Percentiles rank a stretch among this genome's conserved stretches.
These are phyloP conservation scores for Eimeria acervulina DNA, from an alignment of 169 alveolate species.

Conservation along the genomic window DNA sequence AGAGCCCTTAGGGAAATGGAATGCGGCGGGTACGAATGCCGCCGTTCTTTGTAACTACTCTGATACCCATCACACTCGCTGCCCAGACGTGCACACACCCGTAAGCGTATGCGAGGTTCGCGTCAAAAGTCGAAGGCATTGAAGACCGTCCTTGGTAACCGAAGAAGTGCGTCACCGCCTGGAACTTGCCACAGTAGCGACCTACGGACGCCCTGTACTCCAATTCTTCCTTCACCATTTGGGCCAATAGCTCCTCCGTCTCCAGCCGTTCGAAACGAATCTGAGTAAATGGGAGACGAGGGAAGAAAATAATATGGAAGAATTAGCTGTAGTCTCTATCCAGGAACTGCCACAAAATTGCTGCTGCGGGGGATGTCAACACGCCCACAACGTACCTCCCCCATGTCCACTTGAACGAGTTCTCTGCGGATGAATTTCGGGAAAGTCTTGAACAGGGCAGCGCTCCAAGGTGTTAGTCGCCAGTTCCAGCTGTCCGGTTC, in stretches of 20 bases:
- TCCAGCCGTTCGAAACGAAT: constrained; percentile 90
- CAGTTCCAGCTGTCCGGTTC: constrained; percentile 87
- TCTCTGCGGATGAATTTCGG: constrained; percentile 97
- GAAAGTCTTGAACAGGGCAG: constrained; percentile 94
- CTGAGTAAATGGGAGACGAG: background rate
- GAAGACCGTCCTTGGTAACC: constrained; percentile 99
- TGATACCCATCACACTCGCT: background rate
- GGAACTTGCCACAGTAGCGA: constrained; percentile 95
- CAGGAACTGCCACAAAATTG: background rate
- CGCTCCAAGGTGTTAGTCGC: constrained; percentile 96
- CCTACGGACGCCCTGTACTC: constrained; percentile 86
- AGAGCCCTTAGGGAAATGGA: background rate
- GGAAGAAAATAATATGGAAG: background rate
- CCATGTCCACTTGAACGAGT: constrained; percentile 91
- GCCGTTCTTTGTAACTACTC: background rate
- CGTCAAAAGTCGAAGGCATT: constrained; percentile 98
- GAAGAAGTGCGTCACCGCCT: constrained; percentile 97
- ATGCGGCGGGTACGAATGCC: background rate
- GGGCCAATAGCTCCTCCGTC: constrained; percentile 97
- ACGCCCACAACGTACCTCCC: constrained; percentile 35
- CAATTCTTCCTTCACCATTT: constrained; percentile 97
- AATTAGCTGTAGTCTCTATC: background rate
- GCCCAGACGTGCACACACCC: constrained; percentile 88
- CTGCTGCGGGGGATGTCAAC: background rate
- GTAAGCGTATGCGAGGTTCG: constrained; percentile 96